Conservation (phyloP, 257 asterid genomes). For the Echium plantagineum region DNA sequence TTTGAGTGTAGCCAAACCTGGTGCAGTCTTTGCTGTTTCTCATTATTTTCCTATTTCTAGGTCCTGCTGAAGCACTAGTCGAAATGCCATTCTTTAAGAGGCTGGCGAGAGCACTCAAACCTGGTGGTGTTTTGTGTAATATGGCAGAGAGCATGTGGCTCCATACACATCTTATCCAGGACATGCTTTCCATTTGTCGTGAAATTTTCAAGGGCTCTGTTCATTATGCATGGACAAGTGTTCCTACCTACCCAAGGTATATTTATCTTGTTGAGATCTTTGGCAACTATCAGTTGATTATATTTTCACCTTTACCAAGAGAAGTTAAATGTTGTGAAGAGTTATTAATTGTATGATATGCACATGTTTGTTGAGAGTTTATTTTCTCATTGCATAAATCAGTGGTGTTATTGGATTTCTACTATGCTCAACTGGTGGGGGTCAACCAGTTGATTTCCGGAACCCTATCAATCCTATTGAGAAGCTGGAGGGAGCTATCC, state of each 20-base stretch:
- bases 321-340: neutral
- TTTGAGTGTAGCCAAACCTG: neutral
- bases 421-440: slow-evolving; percentile 74
- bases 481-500: slow-evolving; percentile 61
- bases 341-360: neutral
- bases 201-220: slow-evolving; percentile 81
- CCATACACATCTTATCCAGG: slow-evolving; percentile 89
- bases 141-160: slow-evolving; percentile 99
- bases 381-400: slow-evolving; percentile 16
- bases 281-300: neutral
- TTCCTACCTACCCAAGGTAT: slow-evolving; percentile 95
- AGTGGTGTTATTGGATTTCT: slow-evolving; percentile 88
- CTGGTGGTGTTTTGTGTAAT: slow-evolving; percentile 95
- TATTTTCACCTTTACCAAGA: neutral
- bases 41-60: slow-evolving; percentile 16
- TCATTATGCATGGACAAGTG: slow-evolving; percentile 88
- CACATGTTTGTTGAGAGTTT: slow-evolving; percentile 5
- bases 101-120: slow-evolving; percentile 70
- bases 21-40: neutral
- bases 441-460: slow-evolving; percentile 60
- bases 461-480: slow-evolving; percentile 92
- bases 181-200: slow-evolving; percentile 65
- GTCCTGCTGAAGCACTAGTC: slow-evolving; percentile 94
- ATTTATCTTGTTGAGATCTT: neutral
- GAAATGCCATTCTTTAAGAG: slow-evolving; percentile 85